Evolutionary conservation across 1,284 basidiomycete genomes (phyloP).

Genomic region (Earliella scabrosa): DNA sequence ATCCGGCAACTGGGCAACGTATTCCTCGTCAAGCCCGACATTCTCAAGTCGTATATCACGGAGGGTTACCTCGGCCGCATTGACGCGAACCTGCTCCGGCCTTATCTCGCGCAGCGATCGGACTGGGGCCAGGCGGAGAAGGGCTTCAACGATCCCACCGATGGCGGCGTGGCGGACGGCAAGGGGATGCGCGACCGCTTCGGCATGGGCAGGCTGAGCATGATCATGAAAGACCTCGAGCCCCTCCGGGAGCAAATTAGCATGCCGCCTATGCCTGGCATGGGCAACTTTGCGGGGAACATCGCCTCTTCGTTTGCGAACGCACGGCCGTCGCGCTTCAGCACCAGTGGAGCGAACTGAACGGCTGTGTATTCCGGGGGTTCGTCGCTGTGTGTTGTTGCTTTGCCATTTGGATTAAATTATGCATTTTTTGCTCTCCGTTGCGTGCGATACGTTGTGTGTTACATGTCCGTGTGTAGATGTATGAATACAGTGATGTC

Average conservation of each 20-base stretch:
- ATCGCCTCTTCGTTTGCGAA: constrained; percentile 22
- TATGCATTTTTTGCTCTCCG: constrained; percentile 11
- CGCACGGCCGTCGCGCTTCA: constrained; percentile 21
- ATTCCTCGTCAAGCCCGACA: constrained; percentile 94
- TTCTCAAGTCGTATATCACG: constrained; percentile 90
- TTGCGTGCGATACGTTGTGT: constrained; percentile 7
- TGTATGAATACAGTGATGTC: constrained; percentile 14
- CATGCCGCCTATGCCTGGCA: constrained; percentile 53
- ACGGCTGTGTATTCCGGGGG: not conserved
- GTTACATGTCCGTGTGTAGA: constrained; percentile 7
- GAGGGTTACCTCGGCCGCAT: constrained; percentile 92
- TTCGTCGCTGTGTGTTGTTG: not conserved
- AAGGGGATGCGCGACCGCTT: constrained; percentile 71
- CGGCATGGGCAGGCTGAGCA: constrained; percentile 67
- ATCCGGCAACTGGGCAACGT: constrained; percentile 97
- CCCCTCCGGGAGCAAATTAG: constrained; percentile 51
- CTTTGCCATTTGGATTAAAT: constrained; percentile 5
- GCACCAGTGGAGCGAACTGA: constrained; percentile 6
- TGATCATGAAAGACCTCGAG: constrained; percentile 86
- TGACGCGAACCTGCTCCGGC: constrained; percentile 85
- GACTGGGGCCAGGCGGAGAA: constrained; percentile 88
- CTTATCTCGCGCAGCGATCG: constrained; percentile 89
- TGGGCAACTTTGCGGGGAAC: constrained; percentile 19
- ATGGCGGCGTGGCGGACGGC: constrained; percentile 41
- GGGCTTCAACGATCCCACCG: constrained; percentile 68